Evolutionary conservation across 1,139 yeast genomes (phyloP).

Genomic region (Trichomonascaceae sp.): DNA sequence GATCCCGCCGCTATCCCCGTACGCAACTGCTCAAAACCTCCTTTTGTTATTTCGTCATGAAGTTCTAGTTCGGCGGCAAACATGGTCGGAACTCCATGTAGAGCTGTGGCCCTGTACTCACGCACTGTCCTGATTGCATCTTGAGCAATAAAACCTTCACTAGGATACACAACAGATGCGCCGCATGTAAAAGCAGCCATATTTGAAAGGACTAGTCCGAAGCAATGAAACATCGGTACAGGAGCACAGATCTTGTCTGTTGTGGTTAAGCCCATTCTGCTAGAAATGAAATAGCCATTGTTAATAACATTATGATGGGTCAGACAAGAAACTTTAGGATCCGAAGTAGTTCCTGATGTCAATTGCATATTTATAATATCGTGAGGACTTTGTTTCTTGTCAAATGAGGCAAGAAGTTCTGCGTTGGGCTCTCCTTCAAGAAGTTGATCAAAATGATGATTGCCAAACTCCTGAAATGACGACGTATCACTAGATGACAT

Average conservation of each 20-base stretch:
- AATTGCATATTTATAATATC: conserved; percentile 32
- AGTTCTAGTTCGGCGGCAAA: conserved; percentile 30
- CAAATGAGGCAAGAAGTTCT: neutral
- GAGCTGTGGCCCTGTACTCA: conserved; percentile 27
- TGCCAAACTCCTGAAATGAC: conserved; percentile 6
- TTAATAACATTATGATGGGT: conserved; percentile 29
- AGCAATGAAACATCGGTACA: conserved; percentile 34
- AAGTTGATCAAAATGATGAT: conserved; percentile 8
- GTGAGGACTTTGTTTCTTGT: conserved; percentile 11
- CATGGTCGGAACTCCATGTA: conserved; percentile 34
- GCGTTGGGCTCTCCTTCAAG: conserved; percentile 4
- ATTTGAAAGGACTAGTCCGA: conserved; percentile 32
- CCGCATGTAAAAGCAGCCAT: conserved; percentile 28
- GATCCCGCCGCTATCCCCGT: conserved; percentile 34
- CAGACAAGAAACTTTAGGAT: conserved; percentile 29
- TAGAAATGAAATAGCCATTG: conserved; percentile 29
- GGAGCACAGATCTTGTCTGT: conserved; percentile 31
- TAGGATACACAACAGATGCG: conserved; percentile 29
- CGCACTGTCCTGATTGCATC: conserved; percentile 25
- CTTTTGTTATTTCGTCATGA: conserved; percentile 21
- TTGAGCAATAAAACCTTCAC: conserved; percentile 28
- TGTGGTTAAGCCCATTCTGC: conserved; percentile 27
- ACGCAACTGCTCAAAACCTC: conserved; percentile 24
- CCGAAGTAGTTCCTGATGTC: conserved; percentile 32
- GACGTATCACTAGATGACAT: conserved; percentile 1